Conservation (phyloP, 2,329 filamentous ascomycete genomes). For the Colletotrichum sp. region DNA sequence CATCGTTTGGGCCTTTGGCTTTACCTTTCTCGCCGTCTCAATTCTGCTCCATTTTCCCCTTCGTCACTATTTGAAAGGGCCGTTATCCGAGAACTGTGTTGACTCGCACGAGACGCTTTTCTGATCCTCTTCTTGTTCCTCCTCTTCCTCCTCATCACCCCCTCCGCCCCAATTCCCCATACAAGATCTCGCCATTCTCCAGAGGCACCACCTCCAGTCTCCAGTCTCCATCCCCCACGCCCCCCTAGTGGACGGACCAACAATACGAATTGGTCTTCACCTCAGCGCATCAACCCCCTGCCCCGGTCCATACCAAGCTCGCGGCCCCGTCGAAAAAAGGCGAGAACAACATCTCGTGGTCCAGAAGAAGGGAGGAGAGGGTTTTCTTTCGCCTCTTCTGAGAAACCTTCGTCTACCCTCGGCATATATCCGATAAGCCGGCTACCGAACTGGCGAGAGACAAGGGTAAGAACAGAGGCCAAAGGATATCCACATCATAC, state of each 20-base stretch:
- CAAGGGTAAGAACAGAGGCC: neutral
- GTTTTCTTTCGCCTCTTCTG: neutral
- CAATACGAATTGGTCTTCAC: constrained; percentile 17
- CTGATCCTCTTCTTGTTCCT: neutral
- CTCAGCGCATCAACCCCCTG: constrained; percentile 11
- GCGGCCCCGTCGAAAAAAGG: constrained; percentile 15
- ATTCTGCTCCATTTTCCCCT: neutral
- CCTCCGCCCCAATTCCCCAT: constrained; percentile 13
- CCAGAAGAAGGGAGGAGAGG: neutral
- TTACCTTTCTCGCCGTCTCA: neutral
- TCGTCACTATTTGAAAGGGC: neutral
- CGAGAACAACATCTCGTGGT: neutral
- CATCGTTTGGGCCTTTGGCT: neutral
- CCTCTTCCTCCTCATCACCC: neutral
- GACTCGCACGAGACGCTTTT: neutral
- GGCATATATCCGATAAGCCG: constrained; percentile 8
- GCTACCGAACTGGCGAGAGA: neutral
- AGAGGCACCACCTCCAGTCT: constrained; percentile 1
- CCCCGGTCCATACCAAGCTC: constrained; percentile 6
- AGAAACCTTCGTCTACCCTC: neutral
- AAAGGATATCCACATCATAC: neutral
- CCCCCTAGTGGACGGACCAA: constrained; percentile 8
- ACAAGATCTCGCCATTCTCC: constrained; percentile 4
- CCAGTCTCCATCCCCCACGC: constrained; percentile 3
- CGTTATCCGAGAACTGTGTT: neutral